Conservation (phyloP, 2,329 filamentous ascomycete genomes). For the Trichoderma sp. region DNA sequence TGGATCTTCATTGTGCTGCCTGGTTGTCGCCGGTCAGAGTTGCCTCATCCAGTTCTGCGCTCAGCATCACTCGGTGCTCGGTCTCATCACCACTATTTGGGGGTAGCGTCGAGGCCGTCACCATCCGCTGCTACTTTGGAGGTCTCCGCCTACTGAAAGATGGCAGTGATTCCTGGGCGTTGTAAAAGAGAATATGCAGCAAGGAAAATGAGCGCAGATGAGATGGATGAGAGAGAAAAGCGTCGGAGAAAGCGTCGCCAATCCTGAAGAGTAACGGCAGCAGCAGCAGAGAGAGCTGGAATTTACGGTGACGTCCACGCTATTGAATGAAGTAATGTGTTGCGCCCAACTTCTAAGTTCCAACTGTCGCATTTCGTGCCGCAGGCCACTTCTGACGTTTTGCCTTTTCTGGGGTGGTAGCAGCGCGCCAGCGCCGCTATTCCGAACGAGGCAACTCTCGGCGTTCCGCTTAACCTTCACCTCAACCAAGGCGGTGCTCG, state of each 20-base stretch:
- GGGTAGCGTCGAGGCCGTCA: slow-evolving; percentile 2
- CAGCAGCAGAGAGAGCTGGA: neutral
- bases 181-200: neutral
- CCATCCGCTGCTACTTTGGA: neutral
- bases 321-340: neutral
- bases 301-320: neutral
- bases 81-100: slow-evolving; percentile 18
- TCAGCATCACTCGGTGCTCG: slow-evolving; percentile 15
- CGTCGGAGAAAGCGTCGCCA: neutral
- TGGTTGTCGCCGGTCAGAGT: slow-evolving; percentile 1
- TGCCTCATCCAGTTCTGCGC: slow-evolving; percentile 2
- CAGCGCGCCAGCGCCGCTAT: neutral
- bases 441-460: slow-evolving; percentile 12
- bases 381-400: neutral
- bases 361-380: neutral
- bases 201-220: neutral
- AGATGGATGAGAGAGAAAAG: neutral
- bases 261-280: neutral
- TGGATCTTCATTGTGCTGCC: slow-evolving; percentile 30
- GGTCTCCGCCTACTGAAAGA: neutral
- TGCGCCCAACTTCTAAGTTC: neutral
- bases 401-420: neutral
- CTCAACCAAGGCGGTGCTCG: neutral
- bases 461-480: slow-evolving; percentile 8
- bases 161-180: neutral